Evolutionary conservation across 768 basidiomycete species (phyloP), one percentile per base, ranked within the genome.

Genomic region (Agrocybe praecox): DNA sequence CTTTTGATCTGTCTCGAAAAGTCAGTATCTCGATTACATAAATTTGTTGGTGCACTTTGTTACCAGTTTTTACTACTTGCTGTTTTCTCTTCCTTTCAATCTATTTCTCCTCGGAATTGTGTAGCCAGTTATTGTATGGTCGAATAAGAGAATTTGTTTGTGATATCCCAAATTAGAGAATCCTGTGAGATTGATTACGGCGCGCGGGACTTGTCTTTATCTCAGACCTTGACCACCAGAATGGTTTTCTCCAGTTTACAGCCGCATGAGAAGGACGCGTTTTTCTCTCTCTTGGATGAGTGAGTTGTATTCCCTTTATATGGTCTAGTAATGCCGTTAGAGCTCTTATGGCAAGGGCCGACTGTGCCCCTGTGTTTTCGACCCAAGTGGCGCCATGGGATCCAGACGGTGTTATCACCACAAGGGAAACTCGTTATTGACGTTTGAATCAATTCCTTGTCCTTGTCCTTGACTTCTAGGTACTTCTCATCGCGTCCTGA

Each of bases 271-370:
- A 92, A 92, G 69, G 82, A 89, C 53, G 90, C 91, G 14, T 92
- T 93, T 71, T 93, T 93, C 66, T 78, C 81, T 26, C 80, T 93
- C 21, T 75, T 93, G 33, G 91, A 93, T 67, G 91, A 93, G 91
- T 92, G 69, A 73, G 78, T 70, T 12, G 14, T n/a, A n/a, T 40
- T 58, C 49, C 52, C 44, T 59, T 66, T 57, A 56, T 56, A 49
- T 52, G 40, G 21, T 46, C 45, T 29, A 34, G 45, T 32, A 58
- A 43, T 56, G 53, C 47, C 45, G 44, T 26, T 19, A 32, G 43
- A 43, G 52, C 52, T 46, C 45, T 44, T 57, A 46, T 46, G 56
- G 49, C 56, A 49, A 44, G 36, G 36, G 36, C 45, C 56, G 46
- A 50, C 56, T 58, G 56, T 53, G 57, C 40, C 46, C 53, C 57